Conservation (phyloP, 768 basidiomycete species). For the Antrodiella citrinella region DNA sequence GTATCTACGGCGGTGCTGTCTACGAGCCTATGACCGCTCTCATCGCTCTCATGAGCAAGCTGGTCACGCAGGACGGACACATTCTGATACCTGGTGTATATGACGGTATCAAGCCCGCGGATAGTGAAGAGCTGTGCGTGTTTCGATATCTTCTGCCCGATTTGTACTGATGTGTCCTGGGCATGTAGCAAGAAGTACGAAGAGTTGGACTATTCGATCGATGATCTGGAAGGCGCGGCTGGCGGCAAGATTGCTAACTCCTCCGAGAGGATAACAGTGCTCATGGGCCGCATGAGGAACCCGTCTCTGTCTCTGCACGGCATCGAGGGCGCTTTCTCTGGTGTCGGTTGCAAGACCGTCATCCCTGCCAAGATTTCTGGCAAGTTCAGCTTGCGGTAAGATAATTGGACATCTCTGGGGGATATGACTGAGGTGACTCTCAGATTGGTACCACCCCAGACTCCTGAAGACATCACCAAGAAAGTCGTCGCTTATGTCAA, state of each 20-base stretch:
- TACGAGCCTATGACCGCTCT: conserved; percentile 96
- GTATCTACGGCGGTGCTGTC: conserved; percentile 71
- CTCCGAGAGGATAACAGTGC: conserved; percentile 62
- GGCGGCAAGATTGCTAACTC: conserved; percentile 69
- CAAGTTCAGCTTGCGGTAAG: conserved; percentile 89
- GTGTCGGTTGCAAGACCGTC: conserved; percentile 80
- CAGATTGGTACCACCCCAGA: conserved; percentile 81
- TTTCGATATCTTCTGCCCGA: neutral
- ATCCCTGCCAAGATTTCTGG: conserved; percentile 84
- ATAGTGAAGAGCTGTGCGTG: conserved; percentile 60
- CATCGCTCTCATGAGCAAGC: conserved; percentile 70
- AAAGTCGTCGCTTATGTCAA: conserved; percentile 60
- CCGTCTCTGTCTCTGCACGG: conserved; percentile 88
- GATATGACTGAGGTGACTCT: no score
- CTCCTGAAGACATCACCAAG: conserved; percentile 41
- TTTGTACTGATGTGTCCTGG: neutral
- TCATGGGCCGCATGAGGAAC: conserved; percentile 91
- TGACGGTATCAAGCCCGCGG: conserved; percentile 70
- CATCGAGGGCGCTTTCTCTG: conserved; percentile 90
- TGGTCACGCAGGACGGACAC: conserved; percentile 68
- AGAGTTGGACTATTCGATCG: conserved; percentile 59
- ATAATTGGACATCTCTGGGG: conserved; percentile 5
- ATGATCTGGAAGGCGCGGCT: conserved; percentile 66
- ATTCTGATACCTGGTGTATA: conserved; percentile 88
- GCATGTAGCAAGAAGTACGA: conserved; percentile 54